phyloP scores from a whole-genome alignment of 208 protist species.

The Kentomonas sorsogonicus region DNA sequence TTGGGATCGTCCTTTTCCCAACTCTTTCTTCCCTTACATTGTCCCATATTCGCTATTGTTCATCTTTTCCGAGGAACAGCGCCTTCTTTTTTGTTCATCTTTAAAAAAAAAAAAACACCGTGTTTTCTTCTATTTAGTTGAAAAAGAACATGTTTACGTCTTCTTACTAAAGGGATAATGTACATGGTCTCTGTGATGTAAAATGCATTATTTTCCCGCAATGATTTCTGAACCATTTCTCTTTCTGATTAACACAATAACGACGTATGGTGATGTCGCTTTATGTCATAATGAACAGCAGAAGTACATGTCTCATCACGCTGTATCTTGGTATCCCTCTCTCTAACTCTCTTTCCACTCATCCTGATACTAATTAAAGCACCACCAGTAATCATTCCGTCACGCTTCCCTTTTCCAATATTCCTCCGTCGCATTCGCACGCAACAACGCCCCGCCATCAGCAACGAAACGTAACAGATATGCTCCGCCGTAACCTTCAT shows the following conservation, averaged over 20 bases:
- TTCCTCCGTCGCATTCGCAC: not conserved
- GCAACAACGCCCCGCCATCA: not conserved
- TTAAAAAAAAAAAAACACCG: not conserved
- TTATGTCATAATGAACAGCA: not conserved
- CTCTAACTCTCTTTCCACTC: not conserved
- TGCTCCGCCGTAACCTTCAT: not conserved
- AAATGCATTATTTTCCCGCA: not conserved
- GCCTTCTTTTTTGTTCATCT: not conserved
- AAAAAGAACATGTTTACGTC: no score
- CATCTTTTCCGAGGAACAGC: not conserved
- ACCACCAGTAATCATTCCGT: not conserved
- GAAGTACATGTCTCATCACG: not conserved
- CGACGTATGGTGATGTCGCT: not conserved
- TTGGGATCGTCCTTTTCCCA: not conserved
- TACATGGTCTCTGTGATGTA: no score
- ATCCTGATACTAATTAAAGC: not conserved
- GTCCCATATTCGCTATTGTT: not conserved
- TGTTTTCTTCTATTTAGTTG: no score
- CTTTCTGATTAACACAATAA: not conserved
- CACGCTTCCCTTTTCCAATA: not conserved
- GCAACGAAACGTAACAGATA: not conserved
- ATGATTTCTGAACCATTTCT: not conserved
- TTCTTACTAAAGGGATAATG: no score
- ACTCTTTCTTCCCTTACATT: not conserved
- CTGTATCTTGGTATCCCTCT: not conserved